Evolutionary conservation across 1,284 basidiomycete species (phyloP), one percentile per base, ranked within the genome.

Genomic region (Bjerkandera adusta): DNA sequence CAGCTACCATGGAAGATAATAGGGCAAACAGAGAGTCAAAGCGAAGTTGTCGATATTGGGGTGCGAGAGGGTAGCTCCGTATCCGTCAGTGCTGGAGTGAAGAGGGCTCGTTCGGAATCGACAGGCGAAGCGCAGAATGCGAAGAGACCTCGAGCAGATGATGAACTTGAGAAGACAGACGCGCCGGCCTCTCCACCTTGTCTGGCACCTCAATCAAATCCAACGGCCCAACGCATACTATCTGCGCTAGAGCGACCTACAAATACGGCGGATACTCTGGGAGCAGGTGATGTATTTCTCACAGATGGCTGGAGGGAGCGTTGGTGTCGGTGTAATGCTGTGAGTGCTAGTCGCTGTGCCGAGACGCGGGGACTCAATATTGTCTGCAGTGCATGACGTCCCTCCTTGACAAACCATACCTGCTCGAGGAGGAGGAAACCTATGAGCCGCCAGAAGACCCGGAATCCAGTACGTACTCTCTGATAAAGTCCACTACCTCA

Each of bases 371-470:
- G 36, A 21, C 7, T 7, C 32, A 30, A 11, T 21, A 20, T 20
- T 11, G 32, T 48, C 26, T 50, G 26, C 22, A 88, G 81, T 88
- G 86, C 61, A 59, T 77, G 5, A 68, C 73, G 0, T 70, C 70
- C 3, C 65, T 89, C 29, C 62, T 74, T 55, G 60, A 62, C 8
- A 65, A 76, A 53, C 69, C 75, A 13, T 89, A 73, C 61, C 70
- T 90, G 20, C 63, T 87, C n/a, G 74, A 84, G 50, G 84, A 85
- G 59, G 88, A 90, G 55, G 86, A 88, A 36, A 88, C 83, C 0
- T 90, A 88, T 53, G 84, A 89, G 59, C 86, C 84, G 0, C 87
- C 88, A 2, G 80, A 86, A 58, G 89, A 90, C 62, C 87, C 88
- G 12, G 88, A 91, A 60, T 88, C 81, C 52, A 80, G 87, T 81